These are phyloP conservation scores for Didymella glomerata DNA, from an alignment of 2,329 filamentous ascomycete species.

Conservation along the genomic window DNA sequence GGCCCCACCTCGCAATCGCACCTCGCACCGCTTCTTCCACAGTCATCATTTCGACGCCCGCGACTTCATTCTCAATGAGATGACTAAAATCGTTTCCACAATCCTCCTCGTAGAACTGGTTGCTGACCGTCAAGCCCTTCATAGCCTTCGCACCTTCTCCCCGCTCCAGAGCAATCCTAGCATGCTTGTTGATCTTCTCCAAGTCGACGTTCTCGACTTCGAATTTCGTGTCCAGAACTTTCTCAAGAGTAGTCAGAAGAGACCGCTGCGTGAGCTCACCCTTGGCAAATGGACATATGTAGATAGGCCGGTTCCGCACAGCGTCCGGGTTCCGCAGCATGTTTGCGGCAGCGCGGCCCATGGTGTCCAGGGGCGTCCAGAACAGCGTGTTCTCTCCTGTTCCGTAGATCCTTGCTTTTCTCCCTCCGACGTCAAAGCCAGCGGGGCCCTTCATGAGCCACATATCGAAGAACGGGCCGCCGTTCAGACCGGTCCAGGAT, in stretches of 20 bases:
- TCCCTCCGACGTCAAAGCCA: constrained; percentile 43
- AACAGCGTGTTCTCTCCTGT: constrained; percentile 38
- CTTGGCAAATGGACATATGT: constrained; percentile 37
- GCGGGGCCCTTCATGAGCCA: constrained; percentile 51
- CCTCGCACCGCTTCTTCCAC: constrained; percentile 42
- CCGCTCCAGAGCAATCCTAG: constrained; percentile 36
- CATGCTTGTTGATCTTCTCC: constrained; percentile 39
- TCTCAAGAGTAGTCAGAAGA: constrained; percentile 38
- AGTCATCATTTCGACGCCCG: constrained; percentile 38
- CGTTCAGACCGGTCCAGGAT: constrained; percentile 45
- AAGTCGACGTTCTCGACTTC: constrained; percentile 39
- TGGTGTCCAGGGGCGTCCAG: constrained; percentile 45
- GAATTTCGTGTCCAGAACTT: constrained; percentile 32
- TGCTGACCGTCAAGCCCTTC: constrained; percentile 41
- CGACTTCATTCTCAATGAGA: constrained; percentile 41
- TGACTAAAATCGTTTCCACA: constrained; percentile 36
- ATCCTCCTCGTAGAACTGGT: constrained; percentile 48
- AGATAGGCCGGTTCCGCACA: constrained; percentile 40
- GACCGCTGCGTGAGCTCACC: constrained; percentile 37
- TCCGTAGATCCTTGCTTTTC: constrained; percentile 47
- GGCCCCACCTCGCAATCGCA: constrained; percentile 35
- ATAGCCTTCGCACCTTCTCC: constrained; percentile 41
- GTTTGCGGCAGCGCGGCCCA: constrained; percentile 38
- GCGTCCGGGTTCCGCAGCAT: constrained; percentile 41
- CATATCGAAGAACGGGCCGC: constrained; percentile 51